Percentiles rank a stretch among this genome's conserved stretches.
These are phyloP conservation scores for Bipolaris cookei DNA, from an alignment of 2,329 filamentous ascomycete species.

Conservation along the genomic window DNA sequence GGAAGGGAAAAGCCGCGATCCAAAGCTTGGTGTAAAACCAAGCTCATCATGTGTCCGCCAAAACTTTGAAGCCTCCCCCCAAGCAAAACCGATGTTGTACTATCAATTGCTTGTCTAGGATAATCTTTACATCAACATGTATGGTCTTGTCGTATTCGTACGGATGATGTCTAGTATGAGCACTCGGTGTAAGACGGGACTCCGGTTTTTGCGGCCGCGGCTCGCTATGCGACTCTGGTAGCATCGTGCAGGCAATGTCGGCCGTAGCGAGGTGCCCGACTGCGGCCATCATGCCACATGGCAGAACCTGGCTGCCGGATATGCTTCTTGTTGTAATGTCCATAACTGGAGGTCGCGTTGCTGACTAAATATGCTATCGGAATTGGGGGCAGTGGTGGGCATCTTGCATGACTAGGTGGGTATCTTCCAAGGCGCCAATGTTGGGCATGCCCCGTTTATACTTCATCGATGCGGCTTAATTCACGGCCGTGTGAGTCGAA, in stretches of 20 bases:
- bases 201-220: slow-evolving; percentile 69
- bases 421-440: slow-evolving; percentile 13
- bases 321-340: slow-evolving; percentile 63
- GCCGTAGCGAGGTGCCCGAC: slow-evolving; percentile 74
- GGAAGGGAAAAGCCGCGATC: slow-evolving; percentile 65
- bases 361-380: slow-evolving; percentile 26
- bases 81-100: slow-evolving; percentile 71
- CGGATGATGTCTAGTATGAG: background rate
- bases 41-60: slow-evolving; percentile 69
- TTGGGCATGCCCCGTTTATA: slow-evolving; percentile 16
- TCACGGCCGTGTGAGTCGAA: slow-evolving; percentile 1
- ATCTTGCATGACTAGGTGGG: slow-evolving; percentile 9
- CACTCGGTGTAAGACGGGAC: background rate
- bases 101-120: slow-evolving; percentile 76
- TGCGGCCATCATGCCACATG: slow-evolving; percentile 65
- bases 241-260: slow-evolving; percentile 76
- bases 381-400: slow-evolving; percentile 6
- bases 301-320: slow-evolving; percentile 65
- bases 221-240: slow-evolving; percentile 77
- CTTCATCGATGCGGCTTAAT: slow-evolving; percentile 2
- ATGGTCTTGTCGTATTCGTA: slow-evolving; percentile 54
- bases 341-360: slow-evolving; percentile 23
- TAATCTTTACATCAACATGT: slow-evolving; percentile 72
- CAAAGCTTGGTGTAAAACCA: slow-evolving; percentile 66
- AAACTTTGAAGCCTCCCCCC: slow-evolving; percentile 78